Conservation (phyloP, 352 stramenopile genomes). For the Globisporangium solare region DNA sequence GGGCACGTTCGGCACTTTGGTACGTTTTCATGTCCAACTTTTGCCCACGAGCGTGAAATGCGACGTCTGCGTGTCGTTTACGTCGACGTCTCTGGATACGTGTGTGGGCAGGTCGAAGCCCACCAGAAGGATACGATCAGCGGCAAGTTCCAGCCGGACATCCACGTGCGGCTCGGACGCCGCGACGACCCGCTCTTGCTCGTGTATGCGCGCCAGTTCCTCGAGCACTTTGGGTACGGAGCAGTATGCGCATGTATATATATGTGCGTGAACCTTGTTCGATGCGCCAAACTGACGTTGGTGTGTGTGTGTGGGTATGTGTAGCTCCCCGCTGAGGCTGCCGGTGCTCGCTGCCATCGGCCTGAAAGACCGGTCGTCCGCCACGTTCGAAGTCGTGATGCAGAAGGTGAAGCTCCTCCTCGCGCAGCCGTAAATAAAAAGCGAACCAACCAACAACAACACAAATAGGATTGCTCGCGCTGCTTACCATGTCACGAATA, state of each 20-base stretch:
- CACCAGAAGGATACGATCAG: constrained; percentile 73
- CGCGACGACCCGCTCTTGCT: constrained; percentile 79
- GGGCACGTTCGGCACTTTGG: constrained; percentile 76
- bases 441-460: too few species aligned
- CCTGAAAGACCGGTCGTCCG: constrained; percentile 70
- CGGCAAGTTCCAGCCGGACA: constrained; percentile 72
- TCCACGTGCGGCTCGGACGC: constrained; percentile 67
- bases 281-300: background rate
- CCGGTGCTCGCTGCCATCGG: constrained; percentile 70
- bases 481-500: too few species aligned
- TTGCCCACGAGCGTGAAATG: background rate
- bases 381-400: constrained; percentile 75
- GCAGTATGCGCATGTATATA: background rate
- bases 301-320: background rate
- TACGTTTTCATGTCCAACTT: constrained; percentile 13
- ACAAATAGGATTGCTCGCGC: too few species aligned
- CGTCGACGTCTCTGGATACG: background rate
- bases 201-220: constrained; percentile 78
- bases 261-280: background rate
- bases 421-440: background rate
- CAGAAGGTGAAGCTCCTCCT: constrained; percentile 45
- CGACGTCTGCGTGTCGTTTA: background rate
- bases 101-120: constrained; percentile 47
- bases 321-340: constrained; percentile 46
- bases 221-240: constrained; percentile 78